Conservation (phyloP, 1,284 basidiomycete species). For the Ganoderma multipileum region DNA sequence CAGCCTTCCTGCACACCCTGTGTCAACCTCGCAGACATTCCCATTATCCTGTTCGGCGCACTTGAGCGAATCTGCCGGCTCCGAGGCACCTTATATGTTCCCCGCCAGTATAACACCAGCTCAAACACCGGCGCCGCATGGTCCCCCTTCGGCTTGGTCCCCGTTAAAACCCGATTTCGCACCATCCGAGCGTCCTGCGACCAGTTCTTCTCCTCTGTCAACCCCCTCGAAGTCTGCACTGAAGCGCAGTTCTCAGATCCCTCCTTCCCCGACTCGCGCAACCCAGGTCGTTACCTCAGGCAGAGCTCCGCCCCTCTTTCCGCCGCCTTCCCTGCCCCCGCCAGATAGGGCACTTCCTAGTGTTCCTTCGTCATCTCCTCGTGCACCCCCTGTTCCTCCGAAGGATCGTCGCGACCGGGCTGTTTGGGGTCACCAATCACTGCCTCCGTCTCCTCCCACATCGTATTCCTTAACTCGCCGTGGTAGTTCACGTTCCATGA, state of each 20-base stretch:
- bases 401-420: constrained; percentile 14
- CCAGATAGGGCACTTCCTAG: constrained; percentile 22
- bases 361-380: constrained; percentile 15
- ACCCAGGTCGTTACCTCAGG: constrained; percentile 17
- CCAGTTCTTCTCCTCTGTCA: constrained; percentile 1
- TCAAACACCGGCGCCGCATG: constrained; percentile 17
- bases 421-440: constrained; percentile 25
- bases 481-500: background rate
- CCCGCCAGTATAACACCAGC: constrained; percentile 7
- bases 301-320: constrained; percentile 7
- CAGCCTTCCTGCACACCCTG: constrained; percentile 29
- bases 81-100: background rate
- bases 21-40: constrained; percentile 30
- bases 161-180: constrained; percentile 9
- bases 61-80: background rate
- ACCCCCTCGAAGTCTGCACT: background rate
- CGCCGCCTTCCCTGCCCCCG: constrained; percentile 17
- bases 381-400: constrained; percentile 20
- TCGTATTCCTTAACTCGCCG: constrained; percentile 1
- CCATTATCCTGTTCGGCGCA: constrained; percentile 34
- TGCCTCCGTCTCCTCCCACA: constrained; percentile 28
- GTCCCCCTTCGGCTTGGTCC: constrained; percentile 28
- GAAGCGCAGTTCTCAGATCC: constrained; percentile 5
- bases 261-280: constrained; percentile 13
- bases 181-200: constrained; percentile 5